Percentiles rank a stretch among this genome's conserved stretches.
Evolutionary conservation across 2,329 filamentous ascomycete genomes (phyloP).

Genomic region (Hypocreales sp.): DNA sequence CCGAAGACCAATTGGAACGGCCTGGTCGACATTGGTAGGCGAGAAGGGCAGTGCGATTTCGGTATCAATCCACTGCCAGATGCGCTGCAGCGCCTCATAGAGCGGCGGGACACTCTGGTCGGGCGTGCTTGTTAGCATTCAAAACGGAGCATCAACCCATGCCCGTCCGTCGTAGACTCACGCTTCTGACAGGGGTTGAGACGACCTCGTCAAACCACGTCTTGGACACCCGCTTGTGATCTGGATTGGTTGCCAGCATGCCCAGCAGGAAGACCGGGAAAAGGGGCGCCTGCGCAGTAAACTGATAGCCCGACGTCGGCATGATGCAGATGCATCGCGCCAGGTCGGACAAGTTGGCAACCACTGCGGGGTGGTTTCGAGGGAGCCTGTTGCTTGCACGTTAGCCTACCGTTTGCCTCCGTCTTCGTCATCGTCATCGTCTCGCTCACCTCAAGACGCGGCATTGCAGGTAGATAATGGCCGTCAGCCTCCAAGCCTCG

Average conservation of each 20-base stretch:
- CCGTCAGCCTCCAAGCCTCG: slow-evolving; percentile 24
- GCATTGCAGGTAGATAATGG: slow-evolving; percentile 22
- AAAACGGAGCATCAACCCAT: too few species aligned
- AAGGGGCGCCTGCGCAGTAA: slow-evolving; percentile 25
- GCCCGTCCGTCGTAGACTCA: too few species aligned
- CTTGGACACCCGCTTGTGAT: slow-evolving; percentile 13
- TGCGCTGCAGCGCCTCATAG: slow-evolving; percentile 15
- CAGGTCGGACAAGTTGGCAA: slow-evolving; percentile 16
- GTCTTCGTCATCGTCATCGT: not conserved
- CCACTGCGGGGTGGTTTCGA: slow-evolving; percentile 18
- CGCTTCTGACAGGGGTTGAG: slow-evolving; percentile 20
- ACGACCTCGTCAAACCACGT: slow-evolving; percentile 22
- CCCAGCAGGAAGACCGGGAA: slow-evolving; percentile 25
- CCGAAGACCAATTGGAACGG: slow-evolving; percentile 12
- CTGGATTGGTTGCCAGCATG: slow-evolving; percentile 14
- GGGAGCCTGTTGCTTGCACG: too few species aligned
- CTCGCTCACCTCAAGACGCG: slow-evolving; percentile 18
- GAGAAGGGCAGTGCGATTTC: slow-evolving; percentile 9
- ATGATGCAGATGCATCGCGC: slow-evolving; percentile 21
- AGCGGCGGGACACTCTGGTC: slow-evolving; percentile 23
- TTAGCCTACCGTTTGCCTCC: too few species aligned
- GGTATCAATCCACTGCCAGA: slow-evolving; percentile 19
- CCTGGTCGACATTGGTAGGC: slow-evolving; percentile 5
- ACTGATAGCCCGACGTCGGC: slow-evolving; percentile 23
- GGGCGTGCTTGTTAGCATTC: too few species aligned